A percentile compares a stretch with the other conserved stretches of the same genome.
Conservation (phyloP, 805 yeast species). For the Ogataea naganishii region DNA sequence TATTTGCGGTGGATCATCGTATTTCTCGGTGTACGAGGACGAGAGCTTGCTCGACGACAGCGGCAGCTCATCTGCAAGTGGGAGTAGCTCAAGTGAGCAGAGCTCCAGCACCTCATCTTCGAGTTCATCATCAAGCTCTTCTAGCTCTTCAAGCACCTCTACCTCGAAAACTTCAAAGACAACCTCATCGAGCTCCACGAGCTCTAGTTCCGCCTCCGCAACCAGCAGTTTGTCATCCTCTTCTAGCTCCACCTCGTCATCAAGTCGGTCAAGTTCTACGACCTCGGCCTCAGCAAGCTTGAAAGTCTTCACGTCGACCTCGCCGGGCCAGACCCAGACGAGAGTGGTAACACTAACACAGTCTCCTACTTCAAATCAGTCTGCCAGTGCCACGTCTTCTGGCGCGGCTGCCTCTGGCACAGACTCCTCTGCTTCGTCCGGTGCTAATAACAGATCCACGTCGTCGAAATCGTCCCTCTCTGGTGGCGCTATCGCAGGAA, state of each 20-base stretch:
- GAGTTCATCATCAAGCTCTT: constrained; percentile 11
- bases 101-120: constrained; percentile 4
- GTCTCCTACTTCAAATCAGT: constrained; percentile 8
- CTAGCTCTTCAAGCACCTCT: constrained; percentile 12
- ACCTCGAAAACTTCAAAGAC: constrained; percentile 11
- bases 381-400: constrained; percentile 8
- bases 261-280: constrained; percentile 6
- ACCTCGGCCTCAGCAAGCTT: constrained; percentile 9
- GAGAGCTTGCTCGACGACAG: constrained; percentile 4
- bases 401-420: constrained; percentile 1
- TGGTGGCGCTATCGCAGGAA: constrained; percentile 27
- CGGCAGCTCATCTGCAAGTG: constrained; percentile 8
- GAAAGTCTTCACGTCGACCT: constrained; percentile 10
- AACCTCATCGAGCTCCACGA: constrained; percentile 6
- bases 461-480: constrained; percentile 9
- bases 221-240: constrained; percentile 8
- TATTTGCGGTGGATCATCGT: constrained; percentile 50
- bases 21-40: constrained; percentile 38
- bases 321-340: constrained; percentile 15
- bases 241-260: constrained; percentile 6
- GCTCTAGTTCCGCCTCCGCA: constrained; percentile 8
- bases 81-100: constrained; percentile 23
- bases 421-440: constrained; percentile 3
- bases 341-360: constrained; percentile 16
- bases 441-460: background rate